These are phyloP conservation scores for Stagonosporopsis rhizophila DNA, from an alignment of 2,329 filamentous ascomycete species.

Conservation along the genomic window DNA sequence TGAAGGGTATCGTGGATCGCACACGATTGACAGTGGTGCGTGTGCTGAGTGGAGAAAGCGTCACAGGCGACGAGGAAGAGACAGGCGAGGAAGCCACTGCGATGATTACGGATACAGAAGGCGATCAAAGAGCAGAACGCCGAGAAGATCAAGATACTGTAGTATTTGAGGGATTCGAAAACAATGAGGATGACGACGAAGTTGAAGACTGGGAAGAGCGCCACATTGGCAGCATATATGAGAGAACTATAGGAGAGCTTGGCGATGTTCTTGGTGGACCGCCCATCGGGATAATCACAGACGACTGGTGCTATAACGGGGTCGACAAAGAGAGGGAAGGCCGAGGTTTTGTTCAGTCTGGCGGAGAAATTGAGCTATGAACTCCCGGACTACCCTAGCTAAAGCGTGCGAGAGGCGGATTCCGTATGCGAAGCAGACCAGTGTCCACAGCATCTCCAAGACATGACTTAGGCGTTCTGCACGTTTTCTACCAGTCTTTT, in stretches of 20 bases:
- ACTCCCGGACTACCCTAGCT: neutral
- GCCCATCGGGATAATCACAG: constrained; percentile 57
- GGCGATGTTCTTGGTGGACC: constrained; percentile 68
- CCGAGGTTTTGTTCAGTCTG: constrained; percentile 25
- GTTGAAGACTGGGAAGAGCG: constrained; percentile 41
- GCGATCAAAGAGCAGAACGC: constrained; percentile 17
- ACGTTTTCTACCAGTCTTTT: neutral
- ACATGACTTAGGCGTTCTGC: neutral
- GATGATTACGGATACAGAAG: constrained; percentile 44
- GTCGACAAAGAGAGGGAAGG: constrained; percentile 19
- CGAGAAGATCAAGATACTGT: constrained; percentile 34
- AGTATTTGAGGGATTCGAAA: constrained; percentile 48
- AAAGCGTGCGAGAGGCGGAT: neutral
- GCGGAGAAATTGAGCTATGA: constrained; percentile 21
- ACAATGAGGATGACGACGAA: constrained; percentile 55
- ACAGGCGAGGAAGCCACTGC: constrained; percentile 16
- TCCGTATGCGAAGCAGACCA: neutral
- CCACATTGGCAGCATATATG: constrained; percentile 71
- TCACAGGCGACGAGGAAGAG: constrained; percentile 46
- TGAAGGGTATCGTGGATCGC: constrained; percentile 80
- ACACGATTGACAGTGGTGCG: constrained; percentile 75
- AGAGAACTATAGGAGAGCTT: constrained; percentile 77
- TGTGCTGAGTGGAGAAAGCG: constrained; percentile 65
- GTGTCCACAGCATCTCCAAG: neutral
- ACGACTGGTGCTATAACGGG: constrained; percentile 38